Evolutionary conservation across 2,329 filamentous ascomycete genomes (phyloP).

Genomic region (Coniochaeta sp.): DNA sequence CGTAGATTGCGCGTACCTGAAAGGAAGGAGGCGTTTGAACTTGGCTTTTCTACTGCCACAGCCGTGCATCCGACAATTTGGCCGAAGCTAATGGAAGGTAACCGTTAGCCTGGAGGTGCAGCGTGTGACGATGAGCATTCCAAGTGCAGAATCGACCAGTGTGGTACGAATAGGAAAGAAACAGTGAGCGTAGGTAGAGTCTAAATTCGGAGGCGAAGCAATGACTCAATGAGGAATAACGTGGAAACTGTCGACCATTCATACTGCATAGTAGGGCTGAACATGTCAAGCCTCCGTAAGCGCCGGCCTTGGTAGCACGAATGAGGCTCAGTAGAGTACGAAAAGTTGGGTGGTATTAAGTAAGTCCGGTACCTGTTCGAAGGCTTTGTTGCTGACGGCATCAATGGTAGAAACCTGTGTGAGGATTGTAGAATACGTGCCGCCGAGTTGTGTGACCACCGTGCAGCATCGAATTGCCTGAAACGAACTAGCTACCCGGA

Average conservation of each 20-base stretch:
- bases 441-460: neutral
- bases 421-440: neutral
- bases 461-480: neutral
- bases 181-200: neutral
- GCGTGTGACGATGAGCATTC: neutral
- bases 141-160: neutral
- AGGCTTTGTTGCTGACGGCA: neutral
- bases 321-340: slow-evolving; percentile 1
- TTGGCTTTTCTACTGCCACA: neutral
- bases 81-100: neutral
- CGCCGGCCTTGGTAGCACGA: neutral
- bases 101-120: neutral
- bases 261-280: neutral
- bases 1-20: neutral
- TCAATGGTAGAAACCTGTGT: neutral
- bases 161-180: neutral
- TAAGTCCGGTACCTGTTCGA: neutral
- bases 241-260: neutral
- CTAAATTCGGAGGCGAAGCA: neutral
- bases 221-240: neutral
- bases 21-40: neutral
- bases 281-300: neutral
- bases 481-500: neutral
- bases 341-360: neutral
- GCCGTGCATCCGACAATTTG: neutral